phyloP scores from a whole-genome alignment of 2,329 filamentous ascomycete species.

The Annulohypoxylon truncatum region DNA sequence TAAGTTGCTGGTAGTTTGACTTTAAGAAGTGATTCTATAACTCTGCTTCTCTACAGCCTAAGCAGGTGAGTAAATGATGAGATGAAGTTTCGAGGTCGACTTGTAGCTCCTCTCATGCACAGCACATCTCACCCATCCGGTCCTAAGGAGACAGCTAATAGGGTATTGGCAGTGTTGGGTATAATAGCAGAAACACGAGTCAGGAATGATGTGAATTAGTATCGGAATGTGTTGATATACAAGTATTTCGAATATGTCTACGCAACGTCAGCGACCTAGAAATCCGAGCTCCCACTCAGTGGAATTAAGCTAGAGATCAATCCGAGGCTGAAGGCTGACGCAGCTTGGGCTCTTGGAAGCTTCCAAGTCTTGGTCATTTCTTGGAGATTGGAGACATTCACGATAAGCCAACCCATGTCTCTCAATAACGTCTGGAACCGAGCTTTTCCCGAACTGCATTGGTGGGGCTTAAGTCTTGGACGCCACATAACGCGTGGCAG shows the following conservation, averaged over 20 bases:
- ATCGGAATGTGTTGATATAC: slow-evolving; percentile 3
- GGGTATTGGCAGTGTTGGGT: neutral
- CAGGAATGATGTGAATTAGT: slow-evolving; percentile 1
- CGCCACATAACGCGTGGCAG: slow-evolving; percentile 36
- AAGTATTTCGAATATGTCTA: neutral
- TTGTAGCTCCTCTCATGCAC: slow-evolving; percentile 19
- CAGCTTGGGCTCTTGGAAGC: slow-evolving; percentile 31
- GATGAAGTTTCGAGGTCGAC: slow-evolving; percentile 20
- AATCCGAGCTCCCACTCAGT: slow-evolving; percentile 15
- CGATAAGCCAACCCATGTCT: slow-evolving; percentile 4
- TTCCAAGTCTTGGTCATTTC: neutral
- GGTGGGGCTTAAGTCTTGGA: slow-evolving; percentile 20
- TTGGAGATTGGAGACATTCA: neutral
- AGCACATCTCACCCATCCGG: slow-evolving; percentile 30
- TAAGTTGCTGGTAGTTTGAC: slow-evolving; percentile 17
- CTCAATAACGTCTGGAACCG: slow-evolving; percentile 1
- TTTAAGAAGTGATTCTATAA: slow-evolving; percentile 1
- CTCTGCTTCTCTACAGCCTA: slow-evolving; percentile 10
- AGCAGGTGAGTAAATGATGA: slow-evolving; percentile 7
- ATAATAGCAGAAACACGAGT: neutral
- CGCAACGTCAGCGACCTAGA: slow-evolving; percentile 27
- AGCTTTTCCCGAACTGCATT: slow-evolving; percentile 1
- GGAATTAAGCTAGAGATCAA: slow-evolving; percentile 17
- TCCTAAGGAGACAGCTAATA: slow-evolving; percentile 4
- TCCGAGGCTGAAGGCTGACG: slow-evolving; percentile 32